phyloP scores from a whole-genome alignment of 352 stramenopile species.

The Phytophthora foliorum region DNA sequence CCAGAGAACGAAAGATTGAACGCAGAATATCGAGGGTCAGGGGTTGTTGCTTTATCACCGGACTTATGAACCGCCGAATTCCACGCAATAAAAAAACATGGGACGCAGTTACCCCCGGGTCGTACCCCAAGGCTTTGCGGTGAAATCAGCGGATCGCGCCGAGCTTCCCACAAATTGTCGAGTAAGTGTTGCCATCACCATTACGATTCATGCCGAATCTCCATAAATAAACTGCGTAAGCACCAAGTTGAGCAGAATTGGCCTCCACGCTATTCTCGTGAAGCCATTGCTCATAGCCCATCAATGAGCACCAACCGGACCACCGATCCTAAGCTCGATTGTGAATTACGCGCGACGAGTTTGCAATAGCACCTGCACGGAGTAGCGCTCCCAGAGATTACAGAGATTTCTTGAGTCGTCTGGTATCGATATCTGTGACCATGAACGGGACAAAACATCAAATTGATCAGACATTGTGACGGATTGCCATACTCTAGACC shows the following conservation, averaged over 20 bases:
- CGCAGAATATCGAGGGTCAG: slow-evolving; percentile 4
- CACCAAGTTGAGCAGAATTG: slow-evolving; percentile 14
- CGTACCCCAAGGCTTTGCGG: slow-evolving; percentile 8
- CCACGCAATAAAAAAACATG: slow-evolving; percentile 27
- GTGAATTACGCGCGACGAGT: background rate
- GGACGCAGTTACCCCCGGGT: background rate
- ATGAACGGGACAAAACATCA: slow-evolving; percentile 3
- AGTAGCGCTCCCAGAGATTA: slow-evolving; percentile 14
- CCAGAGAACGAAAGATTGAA: background rate
- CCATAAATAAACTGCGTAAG: slow-evolving; percentile 32
- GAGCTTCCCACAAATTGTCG: slow-evolving; percentile 31
- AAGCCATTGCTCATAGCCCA: slow-evolving; percentile 7
- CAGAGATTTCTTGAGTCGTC: slow-evolving; percentile 8
- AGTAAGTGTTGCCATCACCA: slow-evolving; percentile 21
- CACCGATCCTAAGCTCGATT: slow-evolving; percentile 2
- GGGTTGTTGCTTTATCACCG: slow-evolving; percentile 23
- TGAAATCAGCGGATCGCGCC: slow-evolving; percentile 23
- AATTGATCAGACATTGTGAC: background rate
- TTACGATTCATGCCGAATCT: slow-evolving; percentile 18
- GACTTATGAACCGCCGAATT: slow-evolving; percentile 21
- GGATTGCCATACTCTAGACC: slow-evolving; percentile 5
- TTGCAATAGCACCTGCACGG: slow-evolving; percentile 8
- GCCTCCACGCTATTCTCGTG: background rate
- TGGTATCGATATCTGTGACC: slow-evolving; percentile 7
- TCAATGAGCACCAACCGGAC: slow-evolving; percentile 6